phyloP scores from a whole-genome alignment of 345 rosid species.

The Gossypium bickii region DNA sequence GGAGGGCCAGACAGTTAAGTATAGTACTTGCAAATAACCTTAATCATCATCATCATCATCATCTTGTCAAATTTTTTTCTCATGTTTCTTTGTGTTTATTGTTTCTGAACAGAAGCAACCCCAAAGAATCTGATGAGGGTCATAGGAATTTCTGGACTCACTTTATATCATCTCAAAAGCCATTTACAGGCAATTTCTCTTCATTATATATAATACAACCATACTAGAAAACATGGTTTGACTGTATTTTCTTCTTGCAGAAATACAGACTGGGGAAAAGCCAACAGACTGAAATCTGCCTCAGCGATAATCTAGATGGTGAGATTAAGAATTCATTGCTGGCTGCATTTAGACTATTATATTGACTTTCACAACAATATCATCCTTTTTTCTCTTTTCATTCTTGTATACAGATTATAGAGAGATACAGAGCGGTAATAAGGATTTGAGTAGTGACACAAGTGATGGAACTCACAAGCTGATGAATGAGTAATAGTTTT shows the following conservation, averaged over 20 bases:
- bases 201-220: background rate
- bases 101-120: conserved; percentile 68
- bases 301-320: conserved; percentile 38
- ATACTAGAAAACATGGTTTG: background rate
- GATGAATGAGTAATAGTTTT: conserved; percentile 54
- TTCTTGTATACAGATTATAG: conserved; percentile 35
- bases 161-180: conserved; percentile 92
- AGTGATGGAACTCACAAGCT: conserved; percentile 38
- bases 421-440: conserved; percentile 39
- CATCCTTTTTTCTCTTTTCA: background rate
- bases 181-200: conserved; percentile 66
- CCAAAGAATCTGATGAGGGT: conserved; percentile 86
- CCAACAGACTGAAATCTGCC: conserved; percentile 42
- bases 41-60: background rate
- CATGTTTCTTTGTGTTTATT: conserved; percentile 12
- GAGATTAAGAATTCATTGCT: conserved; percentile 4
- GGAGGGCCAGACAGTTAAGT: conserved; percentile 90
- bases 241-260: conserved; percentile 35
- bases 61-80: background rate
- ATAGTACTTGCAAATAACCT: background rate
- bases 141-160: conserved; percentile 86
- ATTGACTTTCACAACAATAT: background rate
- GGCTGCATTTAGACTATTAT: background rate
- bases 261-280: conserved; percentile 89
- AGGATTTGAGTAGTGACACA: conserved; percentile 20